Base-by-base conservation (phyloP, 345 rosid species). In the Erodium maritimum region DNA sequence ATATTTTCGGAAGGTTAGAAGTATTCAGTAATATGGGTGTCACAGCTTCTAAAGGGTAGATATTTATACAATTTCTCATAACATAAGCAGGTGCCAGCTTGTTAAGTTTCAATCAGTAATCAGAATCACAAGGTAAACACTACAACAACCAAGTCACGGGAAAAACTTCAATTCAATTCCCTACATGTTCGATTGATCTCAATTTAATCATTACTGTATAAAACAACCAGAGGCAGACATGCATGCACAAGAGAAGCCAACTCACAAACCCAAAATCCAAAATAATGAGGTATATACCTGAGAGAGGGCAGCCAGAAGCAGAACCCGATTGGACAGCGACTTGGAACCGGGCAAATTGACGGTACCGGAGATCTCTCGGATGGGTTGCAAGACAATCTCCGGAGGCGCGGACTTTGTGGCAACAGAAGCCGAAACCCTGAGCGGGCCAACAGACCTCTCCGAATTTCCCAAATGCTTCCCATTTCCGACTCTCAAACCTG, bases 271-370 rank as follows among this genome's bases (percentile, higher is more conserved):
- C 46, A 37, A 11, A 37, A 37, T 37, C 46, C 46, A 37, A 37
- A 37, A 37, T 3, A 5, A 25, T 25, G 33, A 25, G n/a, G n/a
- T n/a, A n/a, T n/a, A 59, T 64, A 88, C 96, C 96, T 89, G 85
- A 33, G 96, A 81, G 48, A 91, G 79, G 64, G 95, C 94, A 50
- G 99, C 95, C 8, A 89, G 95, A 52, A 91, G 99, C 56, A 91
- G 81, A 63, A 91, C 72, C 74, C 99, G 82, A 70, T 91, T 89
- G 8, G 99, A 91, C 0, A 91, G 77, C 16, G 99, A 91, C 72
- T 91, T 91, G 19, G 98, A 91, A 33, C 98, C 98, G 11, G 99
- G 99, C 54, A 89, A 69, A 58, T 74, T 80, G 60, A 93, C 80
- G 13, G 82, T 80, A 61, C 96, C 96, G 17, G 89, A 88, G 61